phyloP scores from a whole-genome alignment of 805 yeast species.

The Candida broadrunensis region DNA sequence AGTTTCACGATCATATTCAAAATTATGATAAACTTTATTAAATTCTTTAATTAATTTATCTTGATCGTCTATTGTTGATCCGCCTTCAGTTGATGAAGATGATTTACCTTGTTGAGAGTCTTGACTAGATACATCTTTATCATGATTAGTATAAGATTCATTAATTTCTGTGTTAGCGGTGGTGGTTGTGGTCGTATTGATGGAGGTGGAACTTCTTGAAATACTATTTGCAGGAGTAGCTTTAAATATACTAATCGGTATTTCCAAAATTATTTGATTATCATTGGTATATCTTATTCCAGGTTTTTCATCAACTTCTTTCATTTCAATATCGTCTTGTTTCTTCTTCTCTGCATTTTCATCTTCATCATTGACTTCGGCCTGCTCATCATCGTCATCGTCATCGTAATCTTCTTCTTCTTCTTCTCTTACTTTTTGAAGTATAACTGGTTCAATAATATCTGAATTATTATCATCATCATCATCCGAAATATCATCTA shows the following conservation, averaged over 20 bases:
- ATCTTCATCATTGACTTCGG: conserved; percentile 21
- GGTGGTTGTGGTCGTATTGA: not conserved
- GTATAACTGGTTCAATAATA: conserved; percentile 3
- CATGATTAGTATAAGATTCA: not conserved
- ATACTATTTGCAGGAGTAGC: conserved; percentile 2
- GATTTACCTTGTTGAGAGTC: not conserved
- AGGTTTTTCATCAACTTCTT: conserved; percentile 1
- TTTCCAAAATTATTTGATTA: conserved; percentile 27
- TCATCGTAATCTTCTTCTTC: conserved; percentile 31
- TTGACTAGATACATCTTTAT: not conserved
- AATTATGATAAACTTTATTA: conserved; percentile 70
- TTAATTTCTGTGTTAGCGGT: not conserved
- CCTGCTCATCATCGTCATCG: conserved; percentile 16
- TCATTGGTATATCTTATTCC: conserved; percentile 21
- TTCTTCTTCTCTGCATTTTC: conserved; percentile 34
- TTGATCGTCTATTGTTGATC: conserved; percentile 31
- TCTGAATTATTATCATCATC: conserved; percentile 26
- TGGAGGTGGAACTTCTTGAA: not conserved
- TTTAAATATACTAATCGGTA: conserved; percentile 27
- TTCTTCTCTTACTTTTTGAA: conserved; percentile 10
- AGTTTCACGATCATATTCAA: conserved; percentile 75
- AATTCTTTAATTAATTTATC: conserved; percentile 55
- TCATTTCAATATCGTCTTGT: conserved; percentile 12
- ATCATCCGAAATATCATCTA: conserved; percentile 23
- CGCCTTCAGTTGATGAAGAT: conserved; percentile 4